phyloP scores from a whole-genome alignment of 257 asterid genomes.

The Knoxia roxburghii region DNA sequence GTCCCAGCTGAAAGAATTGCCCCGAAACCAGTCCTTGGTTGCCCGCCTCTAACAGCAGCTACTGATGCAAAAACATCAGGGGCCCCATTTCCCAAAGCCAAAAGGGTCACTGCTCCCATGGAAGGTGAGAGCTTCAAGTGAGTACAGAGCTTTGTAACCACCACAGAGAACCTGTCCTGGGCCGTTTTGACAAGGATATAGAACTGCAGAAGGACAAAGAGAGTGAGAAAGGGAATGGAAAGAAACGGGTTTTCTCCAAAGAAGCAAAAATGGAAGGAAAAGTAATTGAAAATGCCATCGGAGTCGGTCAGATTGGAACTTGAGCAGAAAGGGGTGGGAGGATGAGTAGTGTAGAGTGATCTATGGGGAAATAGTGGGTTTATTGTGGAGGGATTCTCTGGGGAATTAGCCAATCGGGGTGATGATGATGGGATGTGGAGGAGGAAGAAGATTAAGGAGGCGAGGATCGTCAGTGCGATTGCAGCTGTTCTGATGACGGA shows the following conservation, averaged over 20 bases:
- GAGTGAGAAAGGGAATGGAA: constrained; percentile 60
- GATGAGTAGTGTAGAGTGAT: constrained; percentile 23
- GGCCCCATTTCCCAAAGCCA: constrained; percentile 94
- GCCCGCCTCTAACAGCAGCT: constrained; percentile 88
- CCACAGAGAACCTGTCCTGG: constrained; percentile 80
- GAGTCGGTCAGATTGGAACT: constrained; percentile 29
- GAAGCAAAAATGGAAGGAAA: constrained; percentile 55
- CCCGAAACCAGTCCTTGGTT: constrained; percentile 83
- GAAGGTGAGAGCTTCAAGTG: constrained; percentile 75
- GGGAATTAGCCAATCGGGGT: constrained; percentile 5
- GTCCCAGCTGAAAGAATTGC: constrained; percentile 98
- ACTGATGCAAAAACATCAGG: constrained; percentile 97
- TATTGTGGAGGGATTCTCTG: constrained; percentile 6
- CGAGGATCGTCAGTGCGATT: constrained; percentile 38
- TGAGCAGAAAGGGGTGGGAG: constrained; percentile 30
- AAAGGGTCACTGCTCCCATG: constrained; percentile 94
- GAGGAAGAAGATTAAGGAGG: constrained; percentile 44
- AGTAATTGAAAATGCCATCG: constrained; percentile 62
- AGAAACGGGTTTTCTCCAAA: constrained; percentile 38
- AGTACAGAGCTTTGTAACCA: constrained; percentile 67
- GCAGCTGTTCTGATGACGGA: constrained; percentile 25
- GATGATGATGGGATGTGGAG: constrained; percentile 27
- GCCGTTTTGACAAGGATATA: constrained; percentile 86
- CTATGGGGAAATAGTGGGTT: constrained; percentile 24
- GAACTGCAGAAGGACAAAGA: constrained; percentile 60